Evolutionary conservation across 2,329 filamentous ascomycete species (phyloP), one percentile per base, ranked within the genome.

Genomic region (Tolypocladium endophyticum): DNA sequence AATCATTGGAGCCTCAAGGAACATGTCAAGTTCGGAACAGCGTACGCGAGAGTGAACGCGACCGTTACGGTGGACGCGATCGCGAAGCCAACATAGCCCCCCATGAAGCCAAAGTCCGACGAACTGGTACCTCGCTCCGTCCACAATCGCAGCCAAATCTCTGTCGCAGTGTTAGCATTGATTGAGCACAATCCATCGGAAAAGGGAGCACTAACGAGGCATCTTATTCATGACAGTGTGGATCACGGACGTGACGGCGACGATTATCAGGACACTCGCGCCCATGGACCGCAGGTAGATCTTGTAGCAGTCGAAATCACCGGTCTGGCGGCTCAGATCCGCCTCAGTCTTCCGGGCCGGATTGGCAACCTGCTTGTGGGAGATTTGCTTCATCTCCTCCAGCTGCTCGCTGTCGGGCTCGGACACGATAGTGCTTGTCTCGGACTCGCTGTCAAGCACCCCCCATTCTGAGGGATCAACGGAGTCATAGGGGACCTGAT

Each of bases 401-500:
- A 39, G 20, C 56, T 18, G n/a, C 7, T 23, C 43, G 25, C 38
- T 43, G 23, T 52, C 43, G 14, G 56, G n/a, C 12, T 35, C 56
- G 8, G 56, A 59, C n/a, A 55, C 25, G 23, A n/a, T 53, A 7
- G 50, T 35, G 28, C 3, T 35, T 9, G 50, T 35, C 18, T 53
- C 50, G 8, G 50, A 35, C 18, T 53, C 50, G 50, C 50, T 53
- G 50, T 53, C 28, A 7, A 35, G 50, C 18, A 53, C 28, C 8
- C 50, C 50, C 47, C 47, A 52, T 52, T 30, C 47, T 18, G 47
- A 52, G 47, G 47, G 47, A 20, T 52, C 58, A 2, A 70, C 56
- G 0, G 66, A 52, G 28, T 59, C 55, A 28, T 69, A 68, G 0
- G 50, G 38, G 1, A 69, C 60, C 55, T 71, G 69, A 12, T 69